phyloP scores from a whole-genome alignment of 1,139 yeast genomes.

The Candida albicans region DNA sequence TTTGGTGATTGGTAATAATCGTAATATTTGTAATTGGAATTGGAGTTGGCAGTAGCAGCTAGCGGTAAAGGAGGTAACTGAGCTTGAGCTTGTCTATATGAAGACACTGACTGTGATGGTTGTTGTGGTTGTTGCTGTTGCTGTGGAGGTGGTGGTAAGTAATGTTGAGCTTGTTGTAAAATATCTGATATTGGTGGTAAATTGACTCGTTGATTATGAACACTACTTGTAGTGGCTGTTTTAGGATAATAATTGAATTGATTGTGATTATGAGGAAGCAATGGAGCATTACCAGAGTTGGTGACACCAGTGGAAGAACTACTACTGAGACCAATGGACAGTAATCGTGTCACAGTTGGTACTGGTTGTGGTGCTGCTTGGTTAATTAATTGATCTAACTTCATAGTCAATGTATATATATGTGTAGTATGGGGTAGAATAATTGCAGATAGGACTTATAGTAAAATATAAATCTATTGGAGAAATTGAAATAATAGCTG shows the following conservation, averaged over 20 bases:
- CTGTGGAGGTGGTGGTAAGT: constrained; percentile 4
- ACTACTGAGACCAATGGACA: too few species aligned
- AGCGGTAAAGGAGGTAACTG: constrained; percentile 5
- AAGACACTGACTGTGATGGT: constrained; percentile 2
- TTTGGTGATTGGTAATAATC: constrained; percentile 4
- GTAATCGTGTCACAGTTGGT: neutral
- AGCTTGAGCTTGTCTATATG: constrained; percentile 3
- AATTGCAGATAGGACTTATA: too few species aligned
- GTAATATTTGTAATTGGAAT: constrained; percentile 4
- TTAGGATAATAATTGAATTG: neutral
- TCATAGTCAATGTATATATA: neutral
- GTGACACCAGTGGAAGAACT: neutral
- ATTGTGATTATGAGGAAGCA: neutral
- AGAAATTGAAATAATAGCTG: too few species aligned
- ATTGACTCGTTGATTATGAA: constrained; percentile 21
- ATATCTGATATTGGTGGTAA: constrained; percentile 42
- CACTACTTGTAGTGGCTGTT: neutral
- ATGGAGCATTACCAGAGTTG: neutral
- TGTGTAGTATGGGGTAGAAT: too few species aligned
- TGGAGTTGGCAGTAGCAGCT: neutral
- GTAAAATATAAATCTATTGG: neutral
- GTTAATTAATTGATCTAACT: constrained; percentile 9
- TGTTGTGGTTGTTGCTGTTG: constrained; percentile 9
- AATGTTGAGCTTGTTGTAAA: constrained; percentile 13
- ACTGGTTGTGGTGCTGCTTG: constrained; percentile 5